Percentiles rank a stretch among this genome's conserved stretches.
phyloP scores from a whole-genome alignment of 441 rosid genomes.

The Capsella rubella region DNA sequence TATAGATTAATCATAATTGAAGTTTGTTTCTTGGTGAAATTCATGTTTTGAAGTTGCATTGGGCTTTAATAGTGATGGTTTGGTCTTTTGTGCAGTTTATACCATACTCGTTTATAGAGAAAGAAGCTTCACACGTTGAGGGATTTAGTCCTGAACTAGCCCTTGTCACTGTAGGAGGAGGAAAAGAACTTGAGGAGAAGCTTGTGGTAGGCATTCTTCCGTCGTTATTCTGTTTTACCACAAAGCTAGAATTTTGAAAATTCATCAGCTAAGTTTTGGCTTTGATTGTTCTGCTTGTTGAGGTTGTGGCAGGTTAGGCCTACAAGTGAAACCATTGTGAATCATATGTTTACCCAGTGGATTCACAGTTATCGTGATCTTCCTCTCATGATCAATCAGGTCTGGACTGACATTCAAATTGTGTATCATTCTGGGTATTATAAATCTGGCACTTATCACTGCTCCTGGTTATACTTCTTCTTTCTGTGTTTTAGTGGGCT shows the following conservation, averaged over 20 bases:
- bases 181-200: constrained; percentile 92
- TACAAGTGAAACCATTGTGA: constrained; percentile 93
- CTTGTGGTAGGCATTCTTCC: constrained; percentile 72
- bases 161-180: constrained; percentile 87
- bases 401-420: constrained; percentile 32
- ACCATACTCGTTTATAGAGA: constrained; percentile 96
- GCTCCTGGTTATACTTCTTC: constrained; percentile 8
- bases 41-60: background rate
- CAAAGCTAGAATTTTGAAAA: constrained; percentile 31
- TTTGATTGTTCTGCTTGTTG: constrained; percentile 76
- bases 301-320: constrained; percentile 99
- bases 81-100: constrained; percentile 63
- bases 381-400: constrained; percentile 95
- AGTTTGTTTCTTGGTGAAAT: background rate
- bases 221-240: constrained; percentile 9
- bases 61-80: constrained; percentile 1
- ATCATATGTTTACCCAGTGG: constrained; percentile 98
- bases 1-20: background rate
- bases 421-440: constrained; percentile 1
- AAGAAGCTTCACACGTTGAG: constrained; percentile 95
- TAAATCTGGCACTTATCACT: background rate
- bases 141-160: constrained; percentile 96
- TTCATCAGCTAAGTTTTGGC: constrained; percentile 62
- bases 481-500: constrained; percentile 69
- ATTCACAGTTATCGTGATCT: constrained; percentile 93